These are phyloP conservation scores for Poa annua DNA, from an alignment of 176 grass and related monocot genomes.

Conservation along the genomic window DNA sequence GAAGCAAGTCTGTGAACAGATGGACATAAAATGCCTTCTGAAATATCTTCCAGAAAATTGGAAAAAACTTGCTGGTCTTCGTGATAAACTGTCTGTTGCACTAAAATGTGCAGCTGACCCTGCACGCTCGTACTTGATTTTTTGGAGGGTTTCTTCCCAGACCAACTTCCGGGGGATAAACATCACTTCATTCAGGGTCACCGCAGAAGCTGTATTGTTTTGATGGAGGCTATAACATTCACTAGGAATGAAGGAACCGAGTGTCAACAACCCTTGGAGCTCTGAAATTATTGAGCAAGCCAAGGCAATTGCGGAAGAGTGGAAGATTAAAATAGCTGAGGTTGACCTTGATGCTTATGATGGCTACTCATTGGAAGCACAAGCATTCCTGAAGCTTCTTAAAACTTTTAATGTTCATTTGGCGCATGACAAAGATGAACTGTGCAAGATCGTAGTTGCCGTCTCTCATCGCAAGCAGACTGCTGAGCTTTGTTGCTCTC, in stretches of 20 bases:
- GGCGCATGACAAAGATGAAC: conserved; percentile 83
- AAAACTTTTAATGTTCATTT: conserved; percentile 76
- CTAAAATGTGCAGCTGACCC: too few species aligned
- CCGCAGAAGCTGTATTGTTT: too few species aligned
- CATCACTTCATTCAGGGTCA: too few species aligned
- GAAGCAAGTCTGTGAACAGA: too few species aligned
- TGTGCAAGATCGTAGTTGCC: conserved; percentile 87
- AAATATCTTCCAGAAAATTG: too few species aligned
- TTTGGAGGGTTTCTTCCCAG: too few species aligned
- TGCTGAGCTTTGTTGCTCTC: conserved; percentile 66
- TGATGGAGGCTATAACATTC: too few species aligned
- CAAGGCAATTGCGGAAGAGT: conserved; percentile 72
- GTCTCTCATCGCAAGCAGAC: conserved; percentile 85
- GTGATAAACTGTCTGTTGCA: too few species aligned
- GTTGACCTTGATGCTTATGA: conserved; percentile 80
- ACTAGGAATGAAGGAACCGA: conserved; percentile 50
- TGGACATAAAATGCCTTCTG: too few species aligned
- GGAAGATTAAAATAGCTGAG: conserved; percentile 81
- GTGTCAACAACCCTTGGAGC: conserved; percentile 65
- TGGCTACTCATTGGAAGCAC: conserved; percentile 85
- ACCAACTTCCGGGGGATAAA: too few species aligned
- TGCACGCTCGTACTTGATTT: too few species aligned
- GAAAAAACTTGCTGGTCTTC: too few species aligned
- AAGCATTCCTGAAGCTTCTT: conserved; percentile 86
- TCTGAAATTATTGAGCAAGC: conserved; percentile 92